These are phyloP conservation scores for Sarcodon sp. DNA, from an alignment of 768 basidiomycete genomes.

Conservation along the genomic window DNA sequence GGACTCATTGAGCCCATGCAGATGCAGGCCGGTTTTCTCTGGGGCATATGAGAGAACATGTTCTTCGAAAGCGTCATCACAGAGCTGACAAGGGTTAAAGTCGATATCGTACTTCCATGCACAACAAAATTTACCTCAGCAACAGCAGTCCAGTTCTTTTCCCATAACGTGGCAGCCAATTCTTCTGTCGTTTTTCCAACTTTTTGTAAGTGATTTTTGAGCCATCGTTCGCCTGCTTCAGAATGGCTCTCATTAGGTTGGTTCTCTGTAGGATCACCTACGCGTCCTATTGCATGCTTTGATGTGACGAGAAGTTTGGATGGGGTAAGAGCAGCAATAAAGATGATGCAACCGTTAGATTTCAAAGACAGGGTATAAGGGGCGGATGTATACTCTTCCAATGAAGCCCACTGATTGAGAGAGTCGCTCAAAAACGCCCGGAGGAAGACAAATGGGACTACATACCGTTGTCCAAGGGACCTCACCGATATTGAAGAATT, in stretches of 20 bases:
- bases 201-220: slow-evolving; percentile 48
- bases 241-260: slow-evolving; percentile 49
- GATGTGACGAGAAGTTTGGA: slow-evolving; percentile 74
- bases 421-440: not conserved
- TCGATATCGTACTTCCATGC: not conserved
- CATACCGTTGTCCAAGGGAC: slow-evolving; percentile 90
- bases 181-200: slow-evolving; percentile 60
- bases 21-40: slow-evolving; percentile 79
- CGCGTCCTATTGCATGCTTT: slow-evolving; percentile 77
- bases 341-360: slow-evolving; percentile 95
- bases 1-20: slow-evolving; percentile 81
- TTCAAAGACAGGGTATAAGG: slow-evolving; percentile 86
- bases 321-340: slow-evolving; percentile 75
- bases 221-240: slow-evolving; percentile 74
- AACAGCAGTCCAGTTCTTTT: slow-evolving; percentile 77
- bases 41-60: slow-evolving; percentile 81
- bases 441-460: slow-evolving; percentile 3
- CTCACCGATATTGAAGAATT: slow-evolving; percentile 97
- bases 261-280: slow-evolving; percentile 16
- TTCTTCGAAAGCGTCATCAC: slow-evolving; percentile 95
- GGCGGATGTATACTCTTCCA: slow-evolving; percentile 54
- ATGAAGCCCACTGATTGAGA: slow-evolving; percentile 51
- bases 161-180: slow-evolving; percentile 65
- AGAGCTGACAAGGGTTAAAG: slow-evolving; percentile 43
- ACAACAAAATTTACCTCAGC: slow-evolving; percentile 54